phyloP scores from a whole-genome alignment of 2,329 filamentous ascomycete genomes.

The Nakataea oryzae region DNA sequence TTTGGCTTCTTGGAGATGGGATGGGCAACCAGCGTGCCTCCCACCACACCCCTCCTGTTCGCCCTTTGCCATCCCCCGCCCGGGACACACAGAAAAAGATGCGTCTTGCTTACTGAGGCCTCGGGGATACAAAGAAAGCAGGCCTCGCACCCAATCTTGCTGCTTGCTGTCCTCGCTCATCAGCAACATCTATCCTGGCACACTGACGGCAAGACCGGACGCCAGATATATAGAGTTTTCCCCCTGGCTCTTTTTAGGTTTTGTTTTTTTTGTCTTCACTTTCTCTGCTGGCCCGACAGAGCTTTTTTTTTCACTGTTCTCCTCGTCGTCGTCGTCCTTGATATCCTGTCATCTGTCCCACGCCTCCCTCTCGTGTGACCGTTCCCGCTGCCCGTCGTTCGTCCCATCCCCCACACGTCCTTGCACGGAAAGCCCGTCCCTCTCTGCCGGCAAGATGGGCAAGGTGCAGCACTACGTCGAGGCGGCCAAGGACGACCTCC shows the following conservation, averaged over 20 bases:
- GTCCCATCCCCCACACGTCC: too few species aligned
- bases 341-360: not conserved
- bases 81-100: too few species aligned
- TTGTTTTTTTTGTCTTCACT: not conserved
- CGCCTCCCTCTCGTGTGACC: too few species aligned
- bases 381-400: too few species aligned
- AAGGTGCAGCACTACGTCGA: not conserved
- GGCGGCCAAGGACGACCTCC: conserved; percentile 18
- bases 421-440: too few species aligned
- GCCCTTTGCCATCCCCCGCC: too few species aligned
- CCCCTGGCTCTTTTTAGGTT: too few species aligned
- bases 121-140: not conserved
- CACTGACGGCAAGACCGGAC: not conserved
- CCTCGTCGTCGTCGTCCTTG: too few species aligned
- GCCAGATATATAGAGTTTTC: not conserved
- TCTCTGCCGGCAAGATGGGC: not conserved
- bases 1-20: too few species aligned
- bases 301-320: too few species aligned
- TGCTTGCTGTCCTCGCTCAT: not conserved
- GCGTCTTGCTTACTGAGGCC: not conserved
- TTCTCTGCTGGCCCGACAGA: not conserved
- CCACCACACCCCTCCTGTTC: not conserved
- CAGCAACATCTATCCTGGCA: not conserved
- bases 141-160: not conserved
- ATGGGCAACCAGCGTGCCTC: too few species aligned